phyloP scores from a whole-genome alignment of 1,139 yeast species.

The Meyerozyma sp. region DNA sequence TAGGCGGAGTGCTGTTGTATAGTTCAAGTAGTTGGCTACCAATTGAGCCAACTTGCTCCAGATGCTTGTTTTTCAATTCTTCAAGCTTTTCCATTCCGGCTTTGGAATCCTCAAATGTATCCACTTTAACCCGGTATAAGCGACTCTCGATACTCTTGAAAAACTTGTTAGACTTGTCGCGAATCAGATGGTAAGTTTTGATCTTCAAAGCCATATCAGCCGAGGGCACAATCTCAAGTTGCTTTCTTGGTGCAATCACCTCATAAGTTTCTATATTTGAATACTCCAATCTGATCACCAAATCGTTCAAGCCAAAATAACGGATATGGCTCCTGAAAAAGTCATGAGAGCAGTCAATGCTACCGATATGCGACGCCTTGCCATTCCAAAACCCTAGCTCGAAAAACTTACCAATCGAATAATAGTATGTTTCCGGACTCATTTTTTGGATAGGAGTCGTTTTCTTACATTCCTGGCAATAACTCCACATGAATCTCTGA shows the following conservation, averaged over 20 bases:
- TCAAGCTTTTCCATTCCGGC: slow-evolving; percentile 59
- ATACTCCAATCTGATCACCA: slow-evolving; percentile 76
- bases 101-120: slow-evolving; percentile 66
- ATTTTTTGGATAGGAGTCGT: slow-evolving; percentile 79
- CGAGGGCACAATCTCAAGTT: slow-evolving; percentile 67
- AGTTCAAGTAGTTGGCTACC: slow-evolving; percentile 43
- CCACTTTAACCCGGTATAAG: slow-evolving; percentile 74
- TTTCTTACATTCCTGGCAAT: slow-evolving; percentile 72
- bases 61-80: slow-evolving; percentile 51
- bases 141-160: slow-evolving; percentile 73
- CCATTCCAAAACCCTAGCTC: slow-evolving; percentile 82
- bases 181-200: slow-evolving; percentile 53
- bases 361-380: slow-evolving; percentile 19
- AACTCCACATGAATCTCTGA: slow-evolving; percentile 83
- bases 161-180: slow-evolving; percentile 50
- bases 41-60: slow-evolving; percentile 46
- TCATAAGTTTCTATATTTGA: slow-evolving; percentile 71
- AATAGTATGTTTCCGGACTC: slow-evolving; percentile 85
- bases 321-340: slow-evolving; percentile 75
- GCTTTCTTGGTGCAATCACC: slow-evolving; percentile 71
- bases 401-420: slow-evolving; percentile 87
- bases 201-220: slow-evolving; percentile 66
- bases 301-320: slow-evolving; percentile 77
- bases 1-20: slow-evolving; percentile 53
- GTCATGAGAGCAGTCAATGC: slow-evolving; percentile 67